Evolutionary conservation across 2,329 filamentous ascomycete species (phyloP), one percentile per base, ranked within the genome.

Genomic region (Triangularia verruculosa): DNA sequence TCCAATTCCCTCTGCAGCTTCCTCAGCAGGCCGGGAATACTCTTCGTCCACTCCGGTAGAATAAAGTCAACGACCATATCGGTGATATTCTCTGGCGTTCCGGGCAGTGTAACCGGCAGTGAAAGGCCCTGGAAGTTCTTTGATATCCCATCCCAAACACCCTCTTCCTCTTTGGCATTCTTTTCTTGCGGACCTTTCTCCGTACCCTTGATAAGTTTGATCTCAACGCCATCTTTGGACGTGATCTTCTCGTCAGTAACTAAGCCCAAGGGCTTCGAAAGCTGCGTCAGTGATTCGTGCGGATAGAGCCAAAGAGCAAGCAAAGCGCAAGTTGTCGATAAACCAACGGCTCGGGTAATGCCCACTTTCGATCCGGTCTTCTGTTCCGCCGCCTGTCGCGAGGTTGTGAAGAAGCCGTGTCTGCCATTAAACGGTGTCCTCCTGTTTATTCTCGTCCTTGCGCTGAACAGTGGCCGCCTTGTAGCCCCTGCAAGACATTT

Each of bases 1-100:
- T 92, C 95, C 15, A 97, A 81, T 77, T 98, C 94, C 22, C 86
- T 86, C 74, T 97, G 93, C 32, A 98, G 83, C 75, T 97, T 97
- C 65, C 86, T 83, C 61, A 96, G 79, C 61, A 91, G 92, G 2
- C 82, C 88, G 0, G 93, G 93, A 17, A 97, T 79, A 51, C 86
- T 74, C 67, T 87, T 89, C 32, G 90, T 87, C 94, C 94, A 98
- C 51, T 90, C 87, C 0, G 94, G 94, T 2, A 96, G 77, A 32
- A 98, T 87, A 67, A 86, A 83, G 72, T 86, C 88, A 39, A 89
- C 87, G 25, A 96, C 74, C 67, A 79, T 82, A 67, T 86, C 84
- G 1, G 86, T 80, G 9, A 87, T 70, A 1, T 73, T 74, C 4
- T 88, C 82, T 3, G 83, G 76, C 68, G 85, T 82, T 20, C 82